Conservation (phyloP, 2,329 filamentous ascomycete species). For the Fusarium oligoseptatum region DNA sequence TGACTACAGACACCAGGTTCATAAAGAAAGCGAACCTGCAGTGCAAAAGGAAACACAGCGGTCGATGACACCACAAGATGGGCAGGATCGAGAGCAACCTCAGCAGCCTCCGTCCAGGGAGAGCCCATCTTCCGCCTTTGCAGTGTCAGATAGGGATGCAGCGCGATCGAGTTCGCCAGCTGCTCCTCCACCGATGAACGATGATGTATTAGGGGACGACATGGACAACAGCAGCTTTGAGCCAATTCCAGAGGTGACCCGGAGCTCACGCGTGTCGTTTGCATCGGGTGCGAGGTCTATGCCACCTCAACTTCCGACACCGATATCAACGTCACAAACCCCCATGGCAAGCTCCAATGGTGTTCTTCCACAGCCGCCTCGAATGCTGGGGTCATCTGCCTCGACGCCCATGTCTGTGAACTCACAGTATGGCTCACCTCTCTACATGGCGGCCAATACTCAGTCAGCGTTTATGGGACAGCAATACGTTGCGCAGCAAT, state of each 20-base stretch:
- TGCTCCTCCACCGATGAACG: constrained; percentile 28
- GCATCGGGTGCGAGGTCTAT: constrained; percentile 35
- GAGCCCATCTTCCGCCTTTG: not conserved
- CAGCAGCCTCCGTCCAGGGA: not conserved
- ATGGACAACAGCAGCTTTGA: constrained; percentile 42
- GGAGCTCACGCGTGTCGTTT: constrained; percentile 43
- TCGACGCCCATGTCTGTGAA: constrained; percentile 47
- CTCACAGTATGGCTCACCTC: constrained; percentile 55
- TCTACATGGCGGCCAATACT: constrained; percentile 55
- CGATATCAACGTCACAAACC: constrained; percentile 42
- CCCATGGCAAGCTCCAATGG: constrained; percentile 34
- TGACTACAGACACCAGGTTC: constrained; percentile 58
- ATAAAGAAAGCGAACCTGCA: constrained; percentile 62
- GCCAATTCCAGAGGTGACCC: constrained; percentile 41
- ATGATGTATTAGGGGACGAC: constrained; percentile 35
- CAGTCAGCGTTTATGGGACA: constrained; percentile 54
- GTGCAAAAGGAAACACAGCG: constrained; percentile 13
- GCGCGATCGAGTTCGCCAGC: constrained; percentile 33
- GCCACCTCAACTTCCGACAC: constrained; percentile 35
- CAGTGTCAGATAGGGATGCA: not conserved
- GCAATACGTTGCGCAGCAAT: constrained; percentile 50
- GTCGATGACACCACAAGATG: not conserved
- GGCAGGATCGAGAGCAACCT: not conserved
- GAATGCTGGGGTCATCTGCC: constrained; percentile 44
- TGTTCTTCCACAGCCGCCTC: constrained; percentile 39